Evolutionary conservation across 2,329 filamentous ascomycete species (phyloP), one percentile per base, ranked within the genome.

Genomic region (Clarireedia sp.): DNA sequence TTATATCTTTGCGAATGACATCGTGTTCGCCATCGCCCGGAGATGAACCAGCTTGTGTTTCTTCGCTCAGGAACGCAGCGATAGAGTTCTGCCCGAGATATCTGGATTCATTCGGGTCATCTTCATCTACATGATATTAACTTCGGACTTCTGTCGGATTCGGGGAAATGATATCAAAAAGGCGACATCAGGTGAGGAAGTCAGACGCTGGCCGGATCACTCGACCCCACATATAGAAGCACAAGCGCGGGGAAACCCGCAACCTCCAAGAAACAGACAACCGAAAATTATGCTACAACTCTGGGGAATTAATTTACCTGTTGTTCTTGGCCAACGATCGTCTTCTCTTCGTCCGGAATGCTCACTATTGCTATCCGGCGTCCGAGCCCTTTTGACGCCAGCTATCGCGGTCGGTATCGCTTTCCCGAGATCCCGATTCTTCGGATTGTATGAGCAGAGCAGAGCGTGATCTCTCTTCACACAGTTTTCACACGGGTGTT

Each of bases 21-120:
- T 67, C 67, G 51, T 66, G 65, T 9, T 64, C 71, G 59, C 80
- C 79, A 64, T 77, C 74, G 47, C 73, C 75, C 52, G 78, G 74
- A 55, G 74, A 74, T 56, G 77, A 75, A 54, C 78, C 75, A 59
- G 51, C 58, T 53, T 61, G 59, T 2, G 78, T 76, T 64, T 84
- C 82, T 64, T 85, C 82, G 57, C 81, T 75, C 40, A 86, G 71
- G 37, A 86, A 70, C n/a, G 81, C 82, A 7, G 82, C 82, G 54
- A 85, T 86, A 66, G 81, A 85, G 68, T 86, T 86, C 64, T 85
- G 80, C 26, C 82, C 82, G 36, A 86, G 74, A 67, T 85, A 86
- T 43, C 82, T 75, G 47, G 81, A 78, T 56, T 80, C 78, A 52
- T 74, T 72, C 51, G 72, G 68, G 51, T 85, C 81, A 24, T 77